Evolutionary conservation across 2,329 filamentous ascomycete genomes (phyloP).

Genomic region (Aspergillus unguis): DNA sequence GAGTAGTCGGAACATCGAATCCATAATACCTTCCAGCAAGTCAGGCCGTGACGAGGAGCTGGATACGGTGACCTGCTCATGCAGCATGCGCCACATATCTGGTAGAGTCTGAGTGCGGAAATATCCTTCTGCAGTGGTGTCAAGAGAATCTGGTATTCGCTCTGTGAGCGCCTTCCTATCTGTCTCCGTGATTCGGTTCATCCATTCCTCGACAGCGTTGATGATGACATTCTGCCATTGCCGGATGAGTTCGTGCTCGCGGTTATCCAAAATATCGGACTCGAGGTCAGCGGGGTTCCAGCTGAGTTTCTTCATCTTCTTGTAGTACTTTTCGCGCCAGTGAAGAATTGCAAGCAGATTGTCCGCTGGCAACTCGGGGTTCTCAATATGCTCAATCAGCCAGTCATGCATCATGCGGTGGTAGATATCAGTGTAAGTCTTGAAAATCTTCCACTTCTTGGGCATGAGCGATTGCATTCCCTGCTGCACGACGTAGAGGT

Average conservation of each 20-base stretch:
- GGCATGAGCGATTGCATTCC: conserved; percentile 92
- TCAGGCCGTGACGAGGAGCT: conserved; percentile 81
- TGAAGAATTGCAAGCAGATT: conserved; percentile 90
- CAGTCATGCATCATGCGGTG: conserved; percentile 96
- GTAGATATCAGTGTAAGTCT: conserved; percentile 86
- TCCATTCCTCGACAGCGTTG: conserved; percentile 94
- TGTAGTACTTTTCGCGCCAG: conserved; percentile 94
- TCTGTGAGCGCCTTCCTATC: conserved; percentile 79
- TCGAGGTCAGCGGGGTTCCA: conserved; percentile 71
- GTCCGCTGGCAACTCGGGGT: conserved; percentile 76
- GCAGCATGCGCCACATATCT: conserved; percentile 96
- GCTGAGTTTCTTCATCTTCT: conserved; percentile 89
- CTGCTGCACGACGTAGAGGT: conserved; percentile 88
- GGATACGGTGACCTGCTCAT: conserved; percentile 84
- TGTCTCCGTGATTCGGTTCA: conserved; percentile 81
- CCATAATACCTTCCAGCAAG: conserved; percentile 90
- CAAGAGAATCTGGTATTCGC: conserved; percentile 74
- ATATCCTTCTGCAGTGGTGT: conserved; percentile 82
- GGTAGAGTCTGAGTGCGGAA: conserved; percentile 89
- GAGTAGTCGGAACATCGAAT: conserved; percentile 89
- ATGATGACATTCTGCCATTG: conserved; percentile 96
- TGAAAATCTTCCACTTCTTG: conserved; percentile 93
- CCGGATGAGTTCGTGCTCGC: conserved; percentile 83
- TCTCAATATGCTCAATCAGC: conserved; percentile 75
- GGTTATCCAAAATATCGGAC: conserved; percentile 85